Percentiles rank a stretch among this genome's conserved stretches.
phyloP scores from a whole-genome alignment of 208 protist species.

The Trichomonas tenax region DNA sequence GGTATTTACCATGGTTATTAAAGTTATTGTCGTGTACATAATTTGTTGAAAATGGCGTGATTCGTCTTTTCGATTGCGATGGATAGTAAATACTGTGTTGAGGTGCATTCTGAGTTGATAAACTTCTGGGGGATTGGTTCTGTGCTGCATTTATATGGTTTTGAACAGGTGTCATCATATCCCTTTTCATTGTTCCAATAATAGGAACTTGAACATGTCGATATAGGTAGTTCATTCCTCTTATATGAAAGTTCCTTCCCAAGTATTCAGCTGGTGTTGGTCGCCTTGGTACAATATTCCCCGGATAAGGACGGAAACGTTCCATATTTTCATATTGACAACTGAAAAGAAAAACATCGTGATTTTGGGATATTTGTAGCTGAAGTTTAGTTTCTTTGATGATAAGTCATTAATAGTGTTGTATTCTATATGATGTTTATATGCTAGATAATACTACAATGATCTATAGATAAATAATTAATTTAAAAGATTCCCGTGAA shows the following conservation, averaged over 20 bases:
- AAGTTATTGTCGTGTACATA: not conserved
- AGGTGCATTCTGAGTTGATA: not conserved
- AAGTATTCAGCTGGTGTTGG: not conserved
- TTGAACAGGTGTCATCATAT: not conserved
- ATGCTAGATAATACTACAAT: too few relatives aligned
- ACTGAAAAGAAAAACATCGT: too few relatives aligned
- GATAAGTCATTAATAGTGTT: too few relatives aligned
- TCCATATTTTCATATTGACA: too few relatives aligned
- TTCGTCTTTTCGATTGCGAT: not conserved
- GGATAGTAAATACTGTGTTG: not conserved
- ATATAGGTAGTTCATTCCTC: not conserved
- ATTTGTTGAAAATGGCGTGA: not conserved
- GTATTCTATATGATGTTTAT: too few relatives aligned
- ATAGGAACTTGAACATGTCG: not conserved
- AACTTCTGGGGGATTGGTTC: not conserved
- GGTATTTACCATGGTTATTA: not conserved
- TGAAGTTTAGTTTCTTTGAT: too few relatives aligned
- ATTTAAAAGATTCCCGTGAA: too few relatives aligned
- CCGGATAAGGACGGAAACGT: not conserved
- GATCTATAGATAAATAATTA: too few relatives aligned
- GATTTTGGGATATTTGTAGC: too few relatives aligned
- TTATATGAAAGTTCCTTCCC: not conserved
- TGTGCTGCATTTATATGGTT: not conserved
- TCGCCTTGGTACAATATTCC: not conserved
- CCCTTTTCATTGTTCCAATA: not conserved